Evolutionary conservation across 768 basidiomycete genomes (phyloP).

Genomic region (Mycena alexandri): DNA sequence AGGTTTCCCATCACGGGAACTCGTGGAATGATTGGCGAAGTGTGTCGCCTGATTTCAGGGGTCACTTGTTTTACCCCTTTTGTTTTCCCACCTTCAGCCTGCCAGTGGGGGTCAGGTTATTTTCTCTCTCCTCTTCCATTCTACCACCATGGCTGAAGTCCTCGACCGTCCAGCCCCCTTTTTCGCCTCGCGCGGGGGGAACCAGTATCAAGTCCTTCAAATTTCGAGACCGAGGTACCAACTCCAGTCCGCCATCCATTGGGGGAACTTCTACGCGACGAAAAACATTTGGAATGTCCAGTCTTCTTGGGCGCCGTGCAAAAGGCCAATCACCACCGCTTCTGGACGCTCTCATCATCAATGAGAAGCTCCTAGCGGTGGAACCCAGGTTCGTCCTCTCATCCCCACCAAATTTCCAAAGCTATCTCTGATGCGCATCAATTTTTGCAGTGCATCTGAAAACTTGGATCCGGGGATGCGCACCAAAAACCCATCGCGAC

Average conservation of each 20-base stretch:
- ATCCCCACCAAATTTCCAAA: not conserved
- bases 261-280: conserved; percentile 30
- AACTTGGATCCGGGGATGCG: conserved; percentile 21
- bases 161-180: conserved; percentile 20
- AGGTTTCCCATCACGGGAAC: not conserved
- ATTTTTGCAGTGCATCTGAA: conserved; percentile 21
- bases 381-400: conserved; percentile 21
- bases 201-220: conserved; percentile 30
- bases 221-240: conserved; percentile 19
- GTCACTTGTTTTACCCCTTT: conserved; percentile 4
- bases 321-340: conserved; percentile 18
- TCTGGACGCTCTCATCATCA: conserved; percentile 7
- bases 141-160: conserved; percentile 25
- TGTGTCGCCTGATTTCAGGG: conserved; percentile 1
- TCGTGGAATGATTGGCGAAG: not conserved
- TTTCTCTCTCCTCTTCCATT: not conserved
- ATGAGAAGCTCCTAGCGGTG: conserved; percentile 25
- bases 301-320: conserved; percentile 23
- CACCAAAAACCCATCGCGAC: not conserved
- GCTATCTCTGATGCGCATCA: conserved; percentile 10
- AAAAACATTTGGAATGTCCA: conserved; percentile 27
- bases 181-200: conserved; percentile 28
- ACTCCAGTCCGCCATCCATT: conserved; percentile 31
- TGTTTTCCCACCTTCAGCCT: conserved; percentile 7
- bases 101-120: not conserved